Conservation (phyloP, 2,329 filamentous ascomycete genomes). For the Acarospora socialis region DNA sequence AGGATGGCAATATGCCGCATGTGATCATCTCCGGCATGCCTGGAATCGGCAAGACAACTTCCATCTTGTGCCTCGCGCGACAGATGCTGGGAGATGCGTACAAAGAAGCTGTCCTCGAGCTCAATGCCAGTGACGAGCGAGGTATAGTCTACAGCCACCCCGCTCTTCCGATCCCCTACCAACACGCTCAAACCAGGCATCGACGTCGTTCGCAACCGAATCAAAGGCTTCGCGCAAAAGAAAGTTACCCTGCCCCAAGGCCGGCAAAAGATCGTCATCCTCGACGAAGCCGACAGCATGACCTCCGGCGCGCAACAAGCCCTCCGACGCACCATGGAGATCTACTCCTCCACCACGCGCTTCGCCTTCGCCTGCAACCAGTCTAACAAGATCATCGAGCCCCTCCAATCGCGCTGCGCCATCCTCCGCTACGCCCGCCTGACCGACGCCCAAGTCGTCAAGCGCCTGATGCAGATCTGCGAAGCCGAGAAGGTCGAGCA, state of each 20-base stretch:
- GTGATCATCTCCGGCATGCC: constrained; percentile 99
- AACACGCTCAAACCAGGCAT: constrained; percentile 67
- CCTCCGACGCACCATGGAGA: constrained; percentile 92
- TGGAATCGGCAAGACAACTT: constrained; percentile 96
- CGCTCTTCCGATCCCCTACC: background rate
- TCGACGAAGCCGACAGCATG: constrained; percentile 97
- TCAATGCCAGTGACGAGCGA: constrained; percentile 93
- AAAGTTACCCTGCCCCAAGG: constrained; percentile 89
- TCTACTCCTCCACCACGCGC: constrained; percentile 88
- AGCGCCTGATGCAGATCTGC: constrained; percentile 80
- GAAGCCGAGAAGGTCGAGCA: constrained; percentile 82
- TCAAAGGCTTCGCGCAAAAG: constrained; percentile 97
- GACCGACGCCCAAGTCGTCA: constrained; percentile 84
- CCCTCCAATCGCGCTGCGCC: constrained; percentile 90
- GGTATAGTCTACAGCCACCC: constrained; percentile 32
- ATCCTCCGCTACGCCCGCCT: constrained; percentile 88
- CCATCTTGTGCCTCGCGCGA: constrained; percentile 79
- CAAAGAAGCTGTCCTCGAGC: constrained; percentile 91
- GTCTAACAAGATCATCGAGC: constrained; percentile 98
- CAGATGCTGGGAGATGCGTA: constrained; percentile 86
- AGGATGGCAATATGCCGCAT: constrained; percentile 98
- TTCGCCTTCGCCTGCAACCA: constrained; percentile 99
- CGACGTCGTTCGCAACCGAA: constrained; percentile 90
- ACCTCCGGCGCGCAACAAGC: constrained; percentile 93
- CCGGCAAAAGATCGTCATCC: constrained; percentile 88